Evolutionary conservation across 2,329 filamentous ascomycete species (phyloP), one percentile per base, ranked within the genome.

Genomic region (Ceratocystis papillata): DNA sequence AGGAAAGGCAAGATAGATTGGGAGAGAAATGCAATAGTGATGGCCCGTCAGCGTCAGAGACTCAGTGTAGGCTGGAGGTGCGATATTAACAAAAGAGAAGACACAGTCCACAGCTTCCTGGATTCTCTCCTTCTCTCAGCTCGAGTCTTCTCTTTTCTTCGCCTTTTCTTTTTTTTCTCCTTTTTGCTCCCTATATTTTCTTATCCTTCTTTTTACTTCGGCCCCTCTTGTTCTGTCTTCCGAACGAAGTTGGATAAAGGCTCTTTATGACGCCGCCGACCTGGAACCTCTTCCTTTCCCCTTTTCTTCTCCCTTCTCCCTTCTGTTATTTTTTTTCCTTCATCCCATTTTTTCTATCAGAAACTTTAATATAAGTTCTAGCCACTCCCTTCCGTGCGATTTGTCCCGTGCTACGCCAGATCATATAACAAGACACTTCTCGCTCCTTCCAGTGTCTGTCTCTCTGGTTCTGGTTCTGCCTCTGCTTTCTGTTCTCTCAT

Each of bases 351-450:
- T 33, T 33, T 33, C 30, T 33, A 33, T 33, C 44, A 50, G 50
- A 25, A 61, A 55, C 67, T 68, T 61, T 45, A 15, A 41, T 64
- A 65, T 20, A 48, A 64, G 64, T 66, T 66, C 67, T 64, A 64
- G 62, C 30, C 62, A 41, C 50, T 64, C 62, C 22, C 62, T 64
- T 48, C 10, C 12, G 10, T 15, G 37, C 37, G 15, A 3, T 50
- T 33, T 37, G 5, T 59, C 25, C 48, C 15, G 20, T 10, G 17
- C 28, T 30, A 8, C 17, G 30, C 55, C 28, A n/a, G 20, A 25
- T 15, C 10, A 15, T 25, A 20, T 17, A 59, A 28, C 25, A 28
- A 20, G 48, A 28, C 48, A 28, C 22, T 48, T 48, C 37, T 44
- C 53, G 5, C 57, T 66, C 65, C 44, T 59, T 62, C 37, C 46